Evolutionary conservation across 1,139 yeast species (phyloP), one percentile per base, ranked within the genome.

Genomic region (Ogataea hybrid): DNA sequence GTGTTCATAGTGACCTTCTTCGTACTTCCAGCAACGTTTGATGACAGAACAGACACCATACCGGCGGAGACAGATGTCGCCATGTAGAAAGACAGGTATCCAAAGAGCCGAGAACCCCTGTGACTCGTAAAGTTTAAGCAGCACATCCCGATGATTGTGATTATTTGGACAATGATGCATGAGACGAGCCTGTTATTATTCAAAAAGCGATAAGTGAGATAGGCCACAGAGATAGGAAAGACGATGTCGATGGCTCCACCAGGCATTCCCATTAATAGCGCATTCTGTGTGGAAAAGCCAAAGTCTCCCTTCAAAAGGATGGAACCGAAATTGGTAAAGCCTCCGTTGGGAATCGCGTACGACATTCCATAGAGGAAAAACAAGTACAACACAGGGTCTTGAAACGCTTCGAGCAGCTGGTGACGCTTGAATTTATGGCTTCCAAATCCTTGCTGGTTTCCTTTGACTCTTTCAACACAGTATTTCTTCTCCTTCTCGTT

Each of bases 21-120:
- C 18, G 61, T 53, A 37, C 53, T 53, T 15, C 92, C 92, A 3
- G 88, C 83, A 8, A 79, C 75, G 54, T 84, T 84, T 5, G 75
- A 66, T 25, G 73, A 54, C 65, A 67, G 72, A 73, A 25, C 15
- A 11, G 15, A 12, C 28, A 25, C 8, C 28, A 25, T 25, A 12
- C 28, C 15, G 1, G 28, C 28, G 15, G 15, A 14, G 15, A 14
- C 28, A 25, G 28, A 18, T n/a, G 28, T 10, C 8, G 12, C 28
- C 9, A 25, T 25, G 28, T 25, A 7, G 12, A 25, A 14, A 8
- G n/a, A 14, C 15, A 25, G 12, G 4, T 14, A 25, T 15, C 28
- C 15, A 12, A 25, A 12, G 15, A 25, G 15, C 2, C 15, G 15
- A 6, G 15, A 30, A 37, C 48, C 49, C 46, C 41, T 14, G 51